Conservation (phyloP, 1,284 basidiomycete genomes). For the Hemileia vastatrix region DNA sequence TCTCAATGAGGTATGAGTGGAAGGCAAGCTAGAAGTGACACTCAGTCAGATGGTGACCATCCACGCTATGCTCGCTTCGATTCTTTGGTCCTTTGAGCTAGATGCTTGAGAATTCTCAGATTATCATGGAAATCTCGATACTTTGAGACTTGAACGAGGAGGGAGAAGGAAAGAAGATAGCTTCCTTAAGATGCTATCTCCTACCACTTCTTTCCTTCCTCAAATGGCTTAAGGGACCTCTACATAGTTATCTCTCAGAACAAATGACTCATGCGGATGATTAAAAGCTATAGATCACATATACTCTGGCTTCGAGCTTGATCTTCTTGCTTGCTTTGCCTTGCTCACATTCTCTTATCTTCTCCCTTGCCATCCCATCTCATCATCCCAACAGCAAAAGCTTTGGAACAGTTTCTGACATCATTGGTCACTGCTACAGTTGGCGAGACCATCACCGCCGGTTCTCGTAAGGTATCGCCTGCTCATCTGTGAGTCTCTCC, state of each 20-base stretch:
- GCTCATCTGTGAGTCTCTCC: constrained; percentile 73
- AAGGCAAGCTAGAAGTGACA: not conserved
- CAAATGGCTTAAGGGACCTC: too few relatives aligned
- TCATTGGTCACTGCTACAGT: constrained; percentile 74
- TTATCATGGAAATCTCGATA: too few relatives aligned
- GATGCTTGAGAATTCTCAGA: too few relatives aligned
- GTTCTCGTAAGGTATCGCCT: constrained; percentile 80
- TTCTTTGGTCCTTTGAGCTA: not conserved
- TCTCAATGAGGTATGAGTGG: too few relatives aligned
- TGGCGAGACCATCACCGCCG: constrained; percentile 68
- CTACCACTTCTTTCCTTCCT: not conserved
- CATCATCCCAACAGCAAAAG: constrained; percentile 63
- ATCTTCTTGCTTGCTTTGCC: not conserved
- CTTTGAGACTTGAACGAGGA: too few relatives aligned
- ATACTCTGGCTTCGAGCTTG: not conserved
- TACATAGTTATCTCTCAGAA: too few relatives aligned
- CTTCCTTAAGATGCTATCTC: too few relatives aligned
- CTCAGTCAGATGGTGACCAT: not conserved
- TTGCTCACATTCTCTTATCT: constrained; percentile 7
- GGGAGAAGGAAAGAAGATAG: too few relatives aligned
- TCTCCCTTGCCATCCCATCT: constrained; percentile 1
- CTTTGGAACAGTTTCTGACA: constrained; percentile 84
- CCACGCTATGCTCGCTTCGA: not conserved
- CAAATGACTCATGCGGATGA: too few relatives aligned
- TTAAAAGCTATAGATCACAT: too few relatives aligned